Evolutionary conservation across 768 basidiomycete species (phyloP), one percentile per base, ranked within the genome.

Genomic region (Saitozyma sp.): DNA sequence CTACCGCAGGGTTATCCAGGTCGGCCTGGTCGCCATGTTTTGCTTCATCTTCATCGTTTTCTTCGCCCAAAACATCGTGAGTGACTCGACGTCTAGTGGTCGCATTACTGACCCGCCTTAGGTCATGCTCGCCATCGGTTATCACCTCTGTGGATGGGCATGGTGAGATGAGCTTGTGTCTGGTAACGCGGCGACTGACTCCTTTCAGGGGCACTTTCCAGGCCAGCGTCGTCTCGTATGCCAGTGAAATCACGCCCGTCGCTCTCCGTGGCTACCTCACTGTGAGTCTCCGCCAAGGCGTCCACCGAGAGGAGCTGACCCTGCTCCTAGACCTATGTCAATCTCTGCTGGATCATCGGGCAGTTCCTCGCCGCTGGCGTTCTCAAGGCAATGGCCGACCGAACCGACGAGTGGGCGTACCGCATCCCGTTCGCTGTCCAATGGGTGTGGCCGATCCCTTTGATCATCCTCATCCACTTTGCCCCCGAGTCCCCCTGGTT

Each of bases 171-270:
- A 29, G 29, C 29, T 29, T 29, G 29, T 29, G 29, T 29, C 5
- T 5, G 29, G 29, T 29, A 29, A 29, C 29, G 29, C 29, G 2
- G 29, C 29, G 29, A 29, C 29, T 29, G 29, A 29, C 29, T 29
- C 29, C 29, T 2, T 29, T 29, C 29, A 29, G 29, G 29, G 29
- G 29, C 29, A 29, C 29, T 16, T 77, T 76, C 63, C 74, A 76
- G 62, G 79, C 79, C 0, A 58, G 79, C 9, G 76, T 76, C 1
- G 71, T 67, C 6, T 67, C 78, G 1, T 80, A 79, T 54, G 80
- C 80, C 13, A 65, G 72, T 38, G 79, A 80, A 48, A 68, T 75
- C 38, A 56, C 54, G 14, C 76, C 76, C 16, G 65, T 78, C 11
- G 64, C 65, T 14, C 67, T 78, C 29, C 66, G 76, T 38, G 68